These are phyloP conservation scores for Jatropha curcas DNA, from an alignment of 345 rosid species.

Conservation along the genomic window DNA sequence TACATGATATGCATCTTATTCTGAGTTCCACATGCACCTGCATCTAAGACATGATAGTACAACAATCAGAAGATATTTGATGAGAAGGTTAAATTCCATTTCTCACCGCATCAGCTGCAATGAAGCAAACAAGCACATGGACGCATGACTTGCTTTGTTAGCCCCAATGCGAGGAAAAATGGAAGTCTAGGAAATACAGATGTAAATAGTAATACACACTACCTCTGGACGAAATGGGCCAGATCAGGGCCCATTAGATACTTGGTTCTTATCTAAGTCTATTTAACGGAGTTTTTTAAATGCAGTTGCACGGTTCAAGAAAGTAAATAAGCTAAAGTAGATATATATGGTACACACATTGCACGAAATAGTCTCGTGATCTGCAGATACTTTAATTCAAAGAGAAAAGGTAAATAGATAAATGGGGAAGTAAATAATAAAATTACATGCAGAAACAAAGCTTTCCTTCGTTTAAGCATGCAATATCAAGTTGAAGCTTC, in stretches of 20 bases:
- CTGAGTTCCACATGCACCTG: background rate
- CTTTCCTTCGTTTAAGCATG: constrained; percentile 37
- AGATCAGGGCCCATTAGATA: constrained; percentile 18
- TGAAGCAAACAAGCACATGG: no score
- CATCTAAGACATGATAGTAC: background rate
- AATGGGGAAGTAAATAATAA: constrained; percentile 21
- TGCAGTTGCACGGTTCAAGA: constrained; percentile 32
- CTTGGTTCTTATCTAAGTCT: constrained; percentile 31
- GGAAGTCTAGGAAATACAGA: background rate
- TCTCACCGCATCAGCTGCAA: background rate
- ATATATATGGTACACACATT: constrained; percentile 40
- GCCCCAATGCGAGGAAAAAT: background rate
- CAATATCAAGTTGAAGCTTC: constrained; percentile 45
- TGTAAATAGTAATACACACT: background rate
- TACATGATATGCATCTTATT: background rate
- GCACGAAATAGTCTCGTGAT: constrained; percentile 44
- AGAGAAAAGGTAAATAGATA: constrained; percentile 26
- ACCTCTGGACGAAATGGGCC: constrained; percentile 12
- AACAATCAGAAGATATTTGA: background rate
- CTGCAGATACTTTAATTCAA: constrained; percentile 33
- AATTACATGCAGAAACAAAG: constrained; percentile 32
- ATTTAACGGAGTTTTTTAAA: constrained; percentile 18
- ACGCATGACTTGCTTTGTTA: background rate
- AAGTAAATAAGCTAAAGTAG: constrained; percentile 34
- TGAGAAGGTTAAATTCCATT: background rate